Base-by-base conservation (phyloP, 371 early-diverging fungal genomes). In the Umbelopsis sp. region DNA sequence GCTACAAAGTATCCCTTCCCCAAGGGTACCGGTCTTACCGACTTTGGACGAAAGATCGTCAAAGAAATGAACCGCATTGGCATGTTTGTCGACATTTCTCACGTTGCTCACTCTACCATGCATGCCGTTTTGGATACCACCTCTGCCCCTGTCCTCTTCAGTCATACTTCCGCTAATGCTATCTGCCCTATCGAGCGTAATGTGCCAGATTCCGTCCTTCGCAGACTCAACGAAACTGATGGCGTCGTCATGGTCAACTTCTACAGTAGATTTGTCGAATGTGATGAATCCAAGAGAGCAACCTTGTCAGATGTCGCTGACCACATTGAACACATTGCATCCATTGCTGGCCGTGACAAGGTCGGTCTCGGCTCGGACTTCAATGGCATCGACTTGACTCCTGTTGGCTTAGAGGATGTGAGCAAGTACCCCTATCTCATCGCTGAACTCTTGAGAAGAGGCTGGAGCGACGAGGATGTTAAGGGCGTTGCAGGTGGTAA, bases 171-270 rank as follows among this genome's bases (percentile, higher is more conserved):
- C 6, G 86, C 86, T 16, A 68, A 80, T 45, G 80, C 86, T 0
- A 51, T 88, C 14, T 89, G 89, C 65, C 65, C 68, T 24, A 84
- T 80, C 25, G 82, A 85, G 46, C 73, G 91, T 62, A 91, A 89
- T 70, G 89, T 89, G n/a, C 91, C 90, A 14, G 91, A 91, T 63
- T 75, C 73, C 25, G 84, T 90, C 2, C 73, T 91, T 8, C 35
- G 68, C 22, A 70, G 78, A 46, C 73, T 91, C 16, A 69, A 74
- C 35, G 84, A 84, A 50, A 81, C 79, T 0, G 89, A 89, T 63
- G 90, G 90, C 45, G 87, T 91, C 4, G 86, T 91, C 4, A 85
- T 86, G 87, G 73, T 88, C 63, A 89, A 89, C 69, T 89, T 87
- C 71, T 87, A 81, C 69, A 83, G 79, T 22, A 20, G 38, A 3